These are phyloP conservation scores for Pistacia vera DNA, from an alignment of 345 rosid genomes.

Conservation along the genomic window DNA sequence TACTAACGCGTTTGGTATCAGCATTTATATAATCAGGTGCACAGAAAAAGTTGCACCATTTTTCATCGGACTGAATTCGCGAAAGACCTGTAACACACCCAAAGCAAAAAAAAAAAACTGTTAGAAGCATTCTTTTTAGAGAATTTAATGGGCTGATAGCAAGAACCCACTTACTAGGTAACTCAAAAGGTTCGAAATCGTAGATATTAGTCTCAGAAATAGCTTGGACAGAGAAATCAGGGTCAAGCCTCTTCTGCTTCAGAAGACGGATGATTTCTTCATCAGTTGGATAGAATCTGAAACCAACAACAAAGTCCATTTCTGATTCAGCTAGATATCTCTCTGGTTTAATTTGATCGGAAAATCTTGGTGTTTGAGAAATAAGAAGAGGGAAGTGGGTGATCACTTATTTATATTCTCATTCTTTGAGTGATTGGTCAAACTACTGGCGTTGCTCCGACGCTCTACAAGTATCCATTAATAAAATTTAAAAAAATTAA, in stretches of 20 bases:
- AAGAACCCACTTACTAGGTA: conserved; percentile 34
- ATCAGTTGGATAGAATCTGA: conserved; percentile 30
- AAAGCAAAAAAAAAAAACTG: neutral
- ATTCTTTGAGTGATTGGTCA: too few species aligned
- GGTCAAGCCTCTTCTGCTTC: conserved; percentile 14
- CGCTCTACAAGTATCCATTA: too few species aligned
- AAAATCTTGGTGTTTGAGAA: too few species aligned
- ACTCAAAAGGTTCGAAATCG: conserved; percentile 24
- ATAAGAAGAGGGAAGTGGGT: too few species aligned
- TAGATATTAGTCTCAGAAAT: conserved; percentile 21
- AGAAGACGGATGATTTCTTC: conserved; percentile 22
- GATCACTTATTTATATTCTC: too few species aligned
- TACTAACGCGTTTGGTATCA: conserved; percentile 21
- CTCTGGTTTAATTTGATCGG: too few species aligned
- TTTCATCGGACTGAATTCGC: conserved; percentile 12
- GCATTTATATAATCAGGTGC: neutral
- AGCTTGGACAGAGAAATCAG: neutral
- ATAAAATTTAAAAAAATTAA: too few species aligned
- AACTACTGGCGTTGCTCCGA: too few species aligned
- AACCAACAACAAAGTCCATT: conserved; percentile 11
- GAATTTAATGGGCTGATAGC: too few species aligned
- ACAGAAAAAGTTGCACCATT: conserved; percentile 40
- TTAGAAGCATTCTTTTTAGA: neutral
- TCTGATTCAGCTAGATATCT: neutral
- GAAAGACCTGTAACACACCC: neutral